Percentiles rank a stretch among this genome's conserved stretches.
phyloP scores from a whole-genome alignment of 176 grass and related monocot species.

The Areca catechu region DNA sequence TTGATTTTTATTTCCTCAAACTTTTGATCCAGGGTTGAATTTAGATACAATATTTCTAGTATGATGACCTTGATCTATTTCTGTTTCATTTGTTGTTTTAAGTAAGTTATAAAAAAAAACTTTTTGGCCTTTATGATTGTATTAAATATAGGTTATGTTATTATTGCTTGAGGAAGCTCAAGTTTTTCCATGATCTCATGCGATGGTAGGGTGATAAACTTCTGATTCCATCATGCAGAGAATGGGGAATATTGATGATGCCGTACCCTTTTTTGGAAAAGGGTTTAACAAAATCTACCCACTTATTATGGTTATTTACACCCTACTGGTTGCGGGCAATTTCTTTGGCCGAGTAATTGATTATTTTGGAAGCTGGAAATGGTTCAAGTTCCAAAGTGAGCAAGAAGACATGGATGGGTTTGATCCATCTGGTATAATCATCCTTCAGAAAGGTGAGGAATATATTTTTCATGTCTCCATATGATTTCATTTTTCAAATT shows the following conservation, averaged over 20 bases:
- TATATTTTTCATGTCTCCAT: neutral
- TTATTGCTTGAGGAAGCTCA: no score
- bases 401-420: slow-evolving; percentile 83
- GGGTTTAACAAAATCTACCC: slow-evolving; percentile 99
- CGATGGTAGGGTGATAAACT: slow-evolving; percentile 5
- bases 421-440: slow-evolving; percentile 89
- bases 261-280: slow-evolving; percentile 98
- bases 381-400: slow-evolving; percentile 78
- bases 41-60: no score
- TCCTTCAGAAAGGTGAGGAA: slow-evolving; percentile 85
- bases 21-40: no score
- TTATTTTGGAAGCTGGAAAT: slow-evolving; percentile 95
- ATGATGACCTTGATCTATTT: no score
- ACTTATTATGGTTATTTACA: slow-evolving; percentile 98
- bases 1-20: no score
- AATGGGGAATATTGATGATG: slow-evolving; percentile 99
- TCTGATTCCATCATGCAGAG: slow-evolving; percentile 50
- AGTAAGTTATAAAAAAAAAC: no score
- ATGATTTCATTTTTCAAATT: slow-evolving; percentile 8
- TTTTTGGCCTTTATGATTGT: no score
- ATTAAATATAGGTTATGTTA: no score
- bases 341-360: slow-evolving; percentile 91
- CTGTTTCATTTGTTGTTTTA: no score
- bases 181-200: no score
- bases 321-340: slow-evolving; percentile 82